A percentile compares a stretch with the other conserved stretches of the same genome.
Evolutionary conservation across 192 early-diverging fungal species (phyloP).

Genomic region (Pilobolus umbonatus): DNA sequence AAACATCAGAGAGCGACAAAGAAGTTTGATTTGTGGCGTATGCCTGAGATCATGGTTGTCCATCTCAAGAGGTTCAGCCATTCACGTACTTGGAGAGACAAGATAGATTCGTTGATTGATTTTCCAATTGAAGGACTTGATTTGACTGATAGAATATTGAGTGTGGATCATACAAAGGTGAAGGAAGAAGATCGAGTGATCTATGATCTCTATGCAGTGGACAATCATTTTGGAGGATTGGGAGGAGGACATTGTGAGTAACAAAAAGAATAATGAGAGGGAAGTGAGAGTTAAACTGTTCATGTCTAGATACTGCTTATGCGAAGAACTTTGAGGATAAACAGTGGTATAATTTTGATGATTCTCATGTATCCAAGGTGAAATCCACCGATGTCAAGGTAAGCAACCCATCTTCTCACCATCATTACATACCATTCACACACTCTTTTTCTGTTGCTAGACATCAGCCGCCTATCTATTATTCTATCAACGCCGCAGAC

Average conservation of each 20-base stretch:
- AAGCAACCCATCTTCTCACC: background rate
- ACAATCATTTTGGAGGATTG: constrained; percentile 80
- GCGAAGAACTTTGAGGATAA: constrained; percentile 60
- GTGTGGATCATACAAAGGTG: constrained; percentile 8
- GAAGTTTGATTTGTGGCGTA: constrained; percentile 74
- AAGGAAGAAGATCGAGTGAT: constrained; percentile 26
- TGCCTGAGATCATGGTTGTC: constrained; percentile 77
- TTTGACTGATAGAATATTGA: constrained; percentile 45
- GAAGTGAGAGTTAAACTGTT: background rate
- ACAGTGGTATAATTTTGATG: constrained; percentile 81
- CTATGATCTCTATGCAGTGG: constrained; percentile 75
- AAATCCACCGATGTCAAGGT: constrained; percentile 24
- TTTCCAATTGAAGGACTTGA: constrained; percentile 65
- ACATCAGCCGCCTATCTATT: constrained; percentile 57
- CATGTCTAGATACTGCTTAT: constrained; percentile 63
- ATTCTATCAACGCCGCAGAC: constrained; percentile 53
- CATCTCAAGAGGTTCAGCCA: constrained; percentile 81
- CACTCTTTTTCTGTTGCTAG: constrained; percentile 17
- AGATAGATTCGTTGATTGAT: constrained; percentile 70
- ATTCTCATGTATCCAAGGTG: constrained; percentile 55
- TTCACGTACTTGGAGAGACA: constrained; percentile 58
- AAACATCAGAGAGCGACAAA: constrained; percentile 75
- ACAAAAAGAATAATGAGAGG: background rate
- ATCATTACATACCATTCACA: background rate
- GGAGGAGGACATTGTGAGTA: constrained; percentile 71